Evolutionary conservation across 1,284 basidiomycete genomes (phyloP).

Genomic region (Hymenochaete sp.): DNA sequence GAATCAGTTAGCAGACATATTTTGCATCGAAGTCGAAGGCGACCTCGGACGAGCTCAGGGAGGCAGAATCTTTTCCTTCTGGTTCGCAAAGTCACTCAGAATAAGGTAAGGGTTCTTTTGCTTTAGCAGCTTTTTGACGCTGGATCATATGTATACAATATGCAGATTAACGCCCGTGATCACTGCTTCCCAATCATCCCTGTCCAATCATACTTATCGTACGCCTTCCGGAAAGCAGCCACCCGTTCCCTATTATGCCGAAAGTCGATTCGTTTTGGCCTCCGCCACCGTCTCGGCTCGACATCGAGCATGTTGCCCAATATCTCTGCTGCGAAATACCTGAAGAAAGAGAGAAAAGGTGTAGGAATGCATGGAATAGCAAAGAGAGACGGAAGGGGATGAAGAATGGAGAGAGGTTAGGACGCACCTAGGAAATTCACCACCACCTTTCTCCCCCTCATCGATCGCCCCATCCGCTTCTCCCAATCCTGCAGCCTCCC

Average conservation of each 20-base stretch:
- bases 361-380: slow-evolving; percentile 9
- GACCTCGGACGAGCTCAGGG: no score
- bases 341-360: slow-evolving; percentile 27
- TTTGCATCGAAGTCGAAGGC: no score
- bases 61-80: no score
- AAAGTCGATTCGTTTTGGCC: slow-evolving; percentile 68
- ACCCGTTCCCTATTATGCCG: slow-evolving; percentile 65
- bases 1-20: no score
- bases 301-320: slow-evolving; percentile 87
- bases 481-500: slow-evolving; percentile 53
- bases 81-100: no score
- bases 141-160: no score
- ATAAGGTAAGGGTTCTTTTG: no score
- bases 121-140: no score
- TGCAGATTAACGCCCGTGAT: neutral
- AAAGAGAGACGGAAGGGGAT: neutral
- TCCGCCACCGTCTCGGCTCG: slow-evolving; percentile 81
- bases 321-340: slow-evolving; percentile 93
- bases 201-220: slow-evolving; percentile 74
- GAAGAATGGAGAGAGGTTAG: neutral
- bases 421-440: slow-evolving; percentile 77
- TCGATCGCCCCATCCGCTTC: slow-evolving; percentile 61
- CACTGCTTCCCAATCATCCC: slow-evolving; percentile 45
- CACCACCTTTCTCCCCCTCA: slow-evolving; percentile 82
- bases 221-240: slow-evolving; percentile 56